A percentile compares a stretch with the other conserved stretches of the same genome.
These are phyloP conservation scores for Aspergillus unguis DNA, from an alignment of 2,329 filamentous ascomycete genomes.

Conservation along the genomic window DNA sequence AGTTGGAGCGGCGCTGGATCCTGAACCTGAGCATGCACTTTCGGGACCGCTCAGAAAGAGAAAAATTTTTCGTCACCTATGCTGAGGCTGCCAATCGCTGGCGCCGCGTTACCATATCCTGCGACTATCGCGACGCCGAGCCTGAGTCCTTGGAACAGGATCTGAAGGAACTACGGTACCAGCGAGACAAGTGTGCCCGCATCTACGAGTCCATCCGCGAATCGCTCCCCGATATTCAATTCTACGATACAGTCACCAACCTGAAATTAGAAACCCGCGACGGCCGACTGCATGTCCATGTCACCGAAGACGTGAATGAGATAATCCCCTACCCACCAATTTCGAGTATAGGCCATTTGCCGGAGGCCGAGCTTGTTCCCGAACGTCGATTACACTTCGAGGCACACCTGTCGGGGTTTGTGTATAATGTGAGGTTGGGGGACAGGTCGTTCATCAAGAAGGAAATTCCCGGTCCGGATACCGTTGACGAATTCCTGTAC, in stretches of 20 bases:
- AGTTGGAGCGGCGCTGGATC: constrained; percentile 88
- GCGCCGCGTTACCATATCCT: constrained; percentile 86
- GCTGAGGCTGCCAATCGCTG: constrained; percentile 74
- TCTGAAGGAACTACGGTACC: constrained; percentile 71
- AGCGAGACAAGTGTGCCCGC: constrained; percentile 85
- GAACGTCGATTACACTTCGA: constrained; percentile 81
- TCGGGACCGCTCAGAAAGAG: constrained; percentile 82
- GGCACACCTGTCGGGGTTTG: constrained; percentile 92
- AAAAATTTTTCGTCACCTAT: constrained; percentile 98
- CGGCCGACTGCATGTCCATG: constrained; percentile 87
- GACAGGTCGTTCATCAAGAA: constrained; percentile 83
- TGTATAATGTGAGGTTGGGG: constrained; percentile 80
- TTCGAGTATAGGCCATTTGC: constrained; percentile 69
- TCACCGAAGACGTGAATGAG: constrained; percentile 96
- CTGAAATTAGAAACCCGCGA: constrained; percentile 87
- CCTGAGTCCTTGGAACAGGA: constrained; percentile 82
- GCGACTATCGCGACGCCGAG: constrained; percentile 82
- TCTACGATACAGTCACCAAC: constrained; percentile 94
- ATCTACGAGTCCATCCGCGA: constrained; percentile 95
- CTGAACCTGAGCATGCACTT: constrained; percentile 98
- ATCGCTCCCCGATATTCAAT: constrained; percentile 88
- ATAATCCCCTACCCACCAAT: constrained; percentile 81
- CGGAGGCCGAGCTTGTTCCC: constrained; percentile 48
- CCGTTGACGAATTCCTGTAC: constrained; percentile 93
- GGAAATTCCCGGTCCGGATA: constrained; percentile 93